phyloP scores from a whole-genome alignment of 148 eudicot genomes.

The Vaccinium myrtillus region DNA sequence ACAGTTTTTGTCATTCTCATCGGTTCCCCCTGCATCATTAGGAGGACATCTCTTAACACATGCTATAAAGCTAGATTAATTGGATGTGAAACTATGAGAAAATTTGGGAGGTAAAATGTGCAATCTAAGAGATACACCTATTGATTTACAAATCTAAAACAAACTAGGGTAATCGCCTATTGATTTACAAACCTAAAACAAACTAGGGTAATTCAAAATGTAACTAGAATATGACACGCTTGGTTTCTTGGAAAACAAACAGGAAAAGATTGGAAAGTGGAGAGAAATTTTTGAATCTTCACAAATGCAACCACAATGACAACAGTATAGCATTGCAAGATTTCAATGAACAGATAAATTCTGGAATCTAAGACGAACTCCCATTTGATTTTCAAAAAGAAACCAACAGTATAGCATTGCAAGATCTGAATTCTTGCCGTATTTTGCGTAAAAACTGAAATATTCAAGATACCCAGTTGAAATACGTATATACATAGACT shows the following conservation, averaged over 20 bases:
- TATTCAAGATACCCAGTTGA: not conserved
- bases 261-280: not conserved
- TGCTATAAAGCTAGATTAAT: not conserved
- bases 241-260: not conserved
- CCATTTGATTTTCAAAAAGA: too few species aligned
- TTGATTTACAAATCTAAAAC: not conserved
- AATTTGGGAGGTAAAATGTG: not conserved
- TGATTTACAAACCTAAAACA: not conserved
- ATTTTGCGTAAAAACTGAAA: not conserved
- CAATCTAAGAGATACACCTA: not conserved
- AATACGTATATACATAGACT: not conserved
- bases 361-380: too few species aligned
- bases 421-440: not conserved
- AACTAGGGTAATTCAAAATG: not conserved
- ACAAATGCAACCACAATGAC: not conserved
- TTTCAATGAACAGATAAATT: not conserved
- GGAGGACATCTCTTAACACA: not conserved
- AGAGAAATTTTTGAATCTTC: not conserved
- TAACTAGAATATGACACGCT: not conserved
- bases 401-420: not conserved
- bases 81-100: not conserved
- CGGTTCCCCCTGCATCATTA: conserved; percentile 31
- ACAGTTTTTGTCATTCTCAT: conserved; percentile 40
- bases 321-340: not conserved
- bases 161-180: not conserved